phyloP scores from a whole-genome alignment of 2,329 filamentous ascomycete genomes.

The Trichophyton rubrum region DNA sequence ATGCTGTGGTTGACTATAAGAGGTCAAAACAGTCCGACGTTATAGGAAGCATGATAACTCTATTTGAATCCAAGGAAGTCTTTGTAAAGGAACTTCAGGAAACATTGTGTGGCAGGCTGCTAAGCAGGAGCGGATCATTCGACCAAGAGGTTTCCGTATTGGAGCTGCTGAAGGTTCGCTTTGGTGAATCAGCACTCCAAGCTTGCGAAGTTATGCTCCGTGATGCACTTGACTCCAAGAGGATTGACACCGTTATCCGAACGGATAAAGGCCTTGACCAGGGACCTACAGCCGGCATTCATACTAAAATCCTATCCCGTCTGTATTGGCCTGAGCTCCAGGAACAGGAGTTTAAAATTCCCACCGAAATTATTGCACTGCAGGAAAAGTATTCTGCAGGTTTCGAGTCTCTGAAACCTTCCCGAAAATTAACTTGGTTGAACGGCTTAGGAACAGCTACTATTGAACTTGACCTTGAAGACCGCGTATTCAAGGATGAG shows the following conservation, averaged over 20 bases:
- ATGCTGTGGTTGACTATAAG: constrained; percentile 85
- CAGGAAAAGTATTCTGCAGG: constrained; percentile 60
- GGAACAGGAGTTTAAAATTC: constrained; percentile 36
- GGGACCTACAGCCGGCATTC: constrained; percentile 30
- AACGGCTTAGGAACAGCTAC: constrained; percentile 67
- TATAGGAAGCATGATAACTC: constrained; percentile 75
- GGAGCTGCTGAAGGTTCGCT: constrained; percentile 73
- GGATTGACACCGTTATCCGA: constrained; percentile 57
- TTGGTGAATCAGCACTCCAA: constrained; percentile 75
- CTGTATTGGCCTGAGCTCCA: constrained; percentile 85
- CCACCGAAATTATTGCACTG: constrained; percentile 37
- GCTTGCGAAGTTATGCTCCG: constrained; percentile 96
- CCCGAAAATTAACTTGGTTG: constrained; percentile 79
- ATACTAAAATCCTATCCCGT: constrained; percentile 77
- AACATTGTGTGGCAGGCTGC: constrained; percentile 72
- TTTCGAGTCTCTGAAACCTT: constrained; percentile 69
- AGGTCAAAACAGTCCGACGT: constrained; percentile 81
- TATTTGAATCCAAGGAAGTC: constrained; percentile 77
- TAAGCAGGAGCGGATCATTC: constrained; percentile 53
- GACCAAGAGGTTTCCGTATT: constrained; percentile 72
- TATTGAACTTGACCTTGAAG: constrained; percentile 70
- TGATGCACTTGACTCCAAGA: constrained; percentile 72
- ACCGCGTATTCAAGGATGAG: constrained; percentile 57
- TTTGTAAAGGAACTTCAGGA: constrained; percentile 91
- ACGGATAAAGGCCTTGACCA: constrained; percentile 34